Percentiles rank a stretch among this genome's conserved stretches.
These are phyloP conservation scores for Arabidopsis suecica DNA, from an alignment of 345 rosid species.

Conservation along the genomic window DNA sequence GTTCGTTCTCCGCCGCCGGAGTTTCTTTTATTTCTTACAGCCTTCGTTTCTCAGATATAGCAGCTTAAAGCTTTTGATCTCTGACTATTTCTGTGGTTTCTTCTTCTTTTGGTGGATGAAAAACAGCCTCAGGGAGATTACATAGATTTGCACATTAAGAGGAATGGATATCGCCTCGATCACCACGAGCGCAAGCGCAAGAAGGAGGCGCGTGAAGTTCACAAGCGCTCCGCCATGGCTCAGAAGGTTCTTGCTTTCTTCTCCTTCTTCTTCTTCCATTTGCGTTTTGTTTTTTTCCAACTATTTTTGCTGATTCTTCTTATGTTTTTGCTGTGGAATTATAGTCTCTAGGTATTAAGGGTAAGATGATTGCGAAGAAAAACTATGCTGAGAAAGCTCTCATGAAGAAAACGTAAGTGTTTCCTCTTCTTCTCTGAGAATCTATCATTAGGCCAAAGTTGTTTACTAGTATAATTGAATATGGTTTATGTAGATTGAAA, in stretches of 20 bases:
- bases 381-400: conserved; percentile 75
- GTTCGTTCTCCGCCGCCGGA: conserved; percentile 40
- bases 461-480: neutral
- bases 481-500: neutral
- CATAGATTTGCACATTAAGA: conserved; percentile 82
- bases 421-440: neutral
- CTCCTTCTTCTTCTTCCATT: neutral
- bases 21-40: neutral
- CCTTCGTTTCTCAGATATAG: neutral
- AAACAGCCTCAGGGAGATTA: conserved; percentile 93
- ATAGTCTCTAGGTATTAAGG: conserved; percentile 76
- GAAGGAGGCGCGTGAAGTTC: conserved; percentile 91
- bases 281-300: neutral
- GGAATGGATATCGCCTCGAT: conserved; percentile 79
- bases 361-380: conserved; percentile 80
- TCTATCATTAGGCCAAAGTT: neutral
- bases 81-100: conserved; percentile 10
- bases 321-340: neutral
- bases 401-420: conserved; percentile 76
- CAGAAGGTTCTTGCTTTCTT: conserved; percentile 52
- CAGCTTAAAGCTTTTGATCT: neutral
- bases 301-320: conserved; percentile 15
- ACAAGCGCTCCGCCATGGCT: conserved; percentile 74
- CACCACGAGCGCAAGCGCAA: conserved; percentile 85
- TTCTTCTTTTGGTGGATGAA: conserved; percentile 26